These are phyloP conservation scores for Fusarium vanettenii DNA, from an alignment of 2,329 filamentous ascomycete species.

Conservation along the genomic window DNA sequence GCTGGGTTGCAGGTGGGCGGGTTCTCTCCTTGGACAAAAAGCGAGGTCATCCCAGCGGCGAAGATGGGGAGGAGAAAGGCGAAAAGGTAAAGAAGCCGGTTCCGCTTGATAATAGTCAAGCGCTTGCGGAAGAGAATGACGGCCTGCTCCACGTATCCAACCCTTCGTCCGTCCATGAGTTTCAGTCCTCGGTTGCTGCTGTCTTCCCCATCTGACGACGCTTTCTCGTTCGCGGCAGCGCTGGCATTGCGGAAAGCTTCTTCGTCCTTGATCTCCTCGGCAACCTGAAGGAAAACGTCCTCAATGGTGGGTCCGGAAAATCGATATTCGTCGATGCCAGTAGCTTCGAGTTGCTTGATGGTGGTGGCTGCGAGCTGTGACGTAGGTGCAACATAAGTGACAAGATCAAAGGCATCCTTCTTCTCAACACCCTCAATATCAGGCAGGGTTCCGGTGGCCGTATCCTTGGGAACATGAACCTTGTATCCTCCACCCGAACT, in stretches of 20 bases:
- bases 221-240: conserved; percentile 36
- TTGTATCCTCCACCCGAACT: conserved; percentile 85
- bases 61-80: conserved; percentile 83
- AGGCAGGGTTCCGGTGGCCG: conserved; percentile 58
- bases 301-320: conserved; percentile 92
- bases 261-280: conserved; percentile 78
- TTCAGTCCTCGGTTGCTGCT: conserved; percentile 55
- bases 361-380: conserved; percentile 78
- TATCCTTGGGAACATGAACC: conserved; percentile 76
- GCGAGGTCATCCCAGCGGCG: conserved; percentile 80
- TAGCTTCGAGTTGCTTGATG: conserved; percentile 74
- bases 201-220: conserved; percentile 37
- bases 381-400: conserved; percentile 77
- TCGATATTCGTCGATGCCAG: conserved; percentile 80
- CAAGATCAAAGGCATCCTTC: conserved; percentile 74
- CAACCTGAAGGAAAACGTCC: conserved; percentile 88
- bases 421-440: conserved; percentile 67
- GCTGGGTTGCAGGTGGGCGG: conserved; percentile 64
- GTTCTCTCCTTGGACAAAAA: conserved; percentile 74
- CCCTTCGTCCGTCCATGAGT: conserved; percentile 75
- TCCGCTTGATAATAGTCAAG: conserved; percentile 79
- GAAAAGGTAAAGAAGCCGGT: conserved; percentile 79
- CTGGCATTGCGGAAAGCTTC: conserved; percentile 45
- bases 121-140: conserved; percentile 83
- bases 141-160: conserved; percentile 77